phyloP scores from a whole-genome alignment of 2,329 filamentous ascomycete species.

The Lasiodiplodia sp. region DNA sequence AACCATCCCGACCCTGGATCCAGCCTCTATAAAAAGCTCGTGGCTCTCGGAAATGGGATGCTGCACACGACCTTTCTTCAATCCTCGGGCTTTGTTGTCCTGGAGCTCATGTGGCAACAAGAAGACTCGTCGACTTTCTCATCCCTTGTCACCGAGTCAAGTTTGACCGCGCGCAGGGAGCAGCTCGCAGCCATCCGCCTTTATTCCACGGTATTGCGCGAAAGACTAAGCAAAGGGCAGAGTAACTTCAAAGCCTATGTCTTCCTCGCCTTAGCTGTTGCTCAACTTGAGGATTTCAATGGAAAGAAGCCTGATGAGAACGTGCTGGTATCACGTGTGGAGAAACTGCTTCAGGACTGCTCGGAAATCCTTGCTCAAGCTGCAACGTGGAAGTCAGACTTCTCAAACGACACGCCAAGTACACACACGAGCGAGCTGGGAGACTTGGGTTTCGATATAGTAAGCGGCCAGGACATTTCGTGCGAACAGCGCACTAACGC shows the following conservation, averaged over 20 bases:
- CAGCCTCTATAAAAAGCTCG: not conserved
- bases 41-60: slow-evolving; percentile 9
- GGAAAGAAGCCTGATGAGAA: not conserved
- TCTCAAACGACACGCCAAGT: not conserved
- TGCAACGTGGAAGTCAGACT: not conserved
- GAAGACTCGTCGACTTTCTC: not conserved
- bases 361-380: not conserved
- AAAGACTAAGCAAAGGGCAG: not conserved
- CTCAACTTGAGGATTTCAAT: not conserved
- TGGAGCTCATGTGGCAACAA: slow-evolving; percentile 4
- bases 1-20: slow-evolving; percentile 30
- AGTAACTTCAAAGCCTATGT: slow-evolving; percentile 19
- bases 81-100: not conserved
- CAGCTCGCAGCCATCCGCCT: not conserved
- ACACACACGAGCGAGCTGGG: not conserved
- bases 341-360: slow-evolving; percentile 13
- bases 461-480: not conserved
- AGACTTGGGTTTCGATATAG: slow-evolving; percentile 1
- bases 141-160: slow-evolving; percentile 4
- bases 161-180: not conserved
- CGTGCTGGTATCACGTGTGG: not conserved
- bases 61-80: slow-evolving; percentile 4
- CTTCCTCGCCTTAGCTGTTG: not conserved
- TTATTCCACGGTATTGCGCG: not conserved
- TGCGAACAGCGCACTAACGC: not conserved